phyloP scores from a whole-genome alignment of 1,284 basidiomycete genomes.

The Fomitopsis palustris region DNA sequence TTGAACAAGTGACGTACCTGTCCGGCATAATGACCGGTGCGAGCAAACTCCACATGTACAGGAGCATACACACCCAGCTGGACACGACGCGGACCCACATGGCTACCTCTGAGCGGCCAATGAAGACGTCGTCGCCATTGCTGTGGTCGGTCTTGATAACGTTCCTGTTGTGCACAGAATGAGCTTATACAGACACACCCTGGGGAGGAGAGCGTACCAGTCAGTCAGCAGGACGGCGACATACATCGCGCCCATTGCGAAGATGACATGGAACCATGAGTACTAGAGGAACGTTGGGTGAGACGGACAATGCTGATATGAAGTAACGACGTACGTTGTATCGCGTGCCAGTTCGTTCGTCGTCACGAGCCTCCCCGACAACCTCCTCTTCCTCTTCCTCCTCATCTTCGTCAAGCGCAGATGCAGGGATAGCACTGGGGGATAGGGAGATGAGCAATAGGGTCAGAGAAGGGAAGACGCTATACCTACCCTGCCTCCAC shows the following conservation, averaged over 20 bases:
- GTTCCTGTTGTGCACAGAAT: slow-evolving; percentile 50
- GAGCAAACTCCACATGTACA: slow-evolving; percentile 89
- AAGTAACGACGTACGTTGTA: slow-evolving; percentile 72
- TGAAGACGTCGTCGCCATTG: slow-evolving; percentile 78
- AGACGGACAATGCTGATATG: not conserved
- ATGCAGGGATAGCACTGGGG: slow-evolving; percentile 84
- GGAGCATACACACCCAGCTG: slow-evolving; percentile 88
- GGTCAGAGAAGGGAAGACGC: not conserved
- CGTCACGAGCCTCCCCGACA: slow-evolving; percentile 78
- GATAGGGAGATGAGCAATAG: not conserved
- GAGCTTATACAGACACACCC: not conserved
- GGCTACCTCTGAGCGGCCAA: slow-evolving; percentile 91
- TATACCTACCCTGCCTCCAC: slow-evolving; percentile 86
- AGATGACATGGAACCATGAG: slow-evolving; percentile 98
- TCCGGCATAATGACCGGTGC: slow-evolving; percentile 91
- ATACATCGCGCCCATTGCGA: slow-evolving; percentile 96
- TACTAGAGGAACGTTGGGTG: slow-evolving; percentile 51
- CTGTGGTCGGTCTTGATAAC: slow-evolving; percentile 46
- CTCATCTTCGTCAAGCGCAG: slow-evolving; percentile 83
- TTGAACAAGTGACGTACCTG: slow-evolving; percentile 40
- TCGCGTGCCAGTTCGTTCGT: slow-evolving; percentile 94
- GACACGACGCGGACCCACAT: slow-evolving; percentile 99
- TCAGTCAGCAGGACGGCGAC: slow-evolving; percentile 98
- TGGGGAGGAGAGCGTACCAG: slow-evolving; percentile 61
- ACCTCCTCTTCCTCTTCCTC: slow-evolving; percentile 73